These are phyloP conservation scores for Wickerhamiella sorbophila DNA, from an alignment of 805 yeast species.

Conservation along the genomic window DNA sequence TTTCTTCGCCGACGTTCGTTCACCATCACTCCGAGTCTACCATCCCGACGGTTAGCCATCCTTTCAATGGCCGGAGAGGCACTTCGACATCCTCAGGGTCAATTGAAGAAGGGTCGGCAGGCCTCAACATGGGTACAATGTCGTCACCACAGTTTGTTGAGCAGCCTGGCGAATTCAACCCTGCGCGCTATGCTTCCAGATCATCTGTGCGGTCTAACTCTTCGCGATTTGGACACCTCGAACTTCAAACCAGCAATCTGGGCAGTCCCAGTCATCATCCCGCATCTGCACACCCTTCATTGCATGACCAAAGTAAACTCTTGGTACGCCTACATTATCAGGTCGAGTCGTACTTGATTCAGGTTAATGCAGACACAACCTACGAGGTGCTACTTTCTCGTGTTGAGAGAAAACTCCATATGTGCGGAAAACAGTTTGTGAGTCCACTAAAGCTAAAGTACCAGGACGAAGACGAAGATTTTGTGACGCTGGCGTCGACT, in stretches of 20 bases:
- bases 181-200: background rate
- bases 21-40: constrained; percentile 1
- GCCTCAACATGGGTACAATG: background rate
- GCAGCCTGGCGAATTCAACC: constrained; percentile 3
- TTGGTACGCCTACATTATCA: constrained; percentile 24
- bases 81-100: background rate
- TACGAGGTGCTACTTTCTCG: constrained; percentile 41
- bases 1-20: constrained; percentile 1
- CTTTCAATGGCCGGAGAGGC: background rate
- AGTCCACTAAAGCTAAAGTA: constrained; percentile 48
- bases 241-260: background rate
- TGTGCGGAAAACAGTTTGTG: constrained; percentile 35
- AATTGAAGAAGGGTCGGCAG: background rate
- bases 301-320: constrained; percentile 14
- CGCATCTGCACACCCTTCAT: constrained; percentile 5
- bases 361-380: constrained; percentile 40
- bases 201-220: background rate
- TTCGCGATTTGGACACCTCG: background rate
- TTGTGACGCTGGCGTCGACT: constrained; percentile 65
- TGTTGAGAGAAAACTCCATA: constrained; percentile 42
- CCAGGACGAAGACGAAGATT: constrained; percentile 92
- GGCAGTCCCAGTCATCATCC: background rate
- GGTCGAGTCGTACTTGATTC: constrained; percentile 41
- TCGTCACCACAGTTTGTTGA: background rate
- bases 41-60: background rate